Base-by-base conservation (phyloP, 2,329 filamentous ascomycete species). In the Dryadomyces sulphureus region DNA sequence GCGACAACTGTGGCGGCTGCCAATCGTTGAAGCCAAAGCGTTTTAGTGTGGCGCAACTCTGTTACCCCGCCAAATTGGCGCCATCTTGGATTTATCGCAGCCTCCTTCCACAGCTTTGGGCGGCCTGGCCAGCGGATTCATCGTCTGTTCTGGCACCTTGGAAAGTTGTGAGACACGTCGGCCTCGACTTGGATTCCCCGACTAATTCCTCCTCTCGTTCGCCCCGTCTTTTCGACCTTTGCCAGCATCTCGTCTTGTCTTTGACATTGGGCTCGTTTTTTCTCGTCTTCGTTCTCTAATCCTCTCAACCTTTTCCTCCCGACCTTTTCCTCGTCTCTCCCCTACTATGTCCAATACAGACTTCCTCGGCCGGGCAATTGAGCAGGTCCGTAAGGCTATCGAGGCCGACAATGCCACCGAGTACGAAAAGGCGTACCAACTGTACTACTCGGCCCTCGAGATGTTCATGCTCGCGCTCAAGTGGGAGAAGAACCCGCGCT, bases 391-490 rank as follows among this genome's bases (percentile, higher is more conserved):
- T 67, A 93, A 94, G 66, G 92, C 92, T 55, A 96, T 98, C 69
- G 89, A 94, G 62, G 81, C 84, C 57, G 92, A 98, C 69, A 94
- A 90, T 54, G 84, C 85, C 40, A 89, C 87, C 61, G 87, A 96
- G 62, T 98, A 98, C 67, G 88, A 95, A 58, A 90, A 93, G 65
- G 92, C 92, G 47, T 96, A 96, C 64, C 85, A 94, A 61, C 75
- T 84, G 52, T 98, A 98, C 76, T 95, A 94, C 70, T 81, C 87
- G 55, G 82, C 90, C 44, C 84, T 98, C 56, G 90, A 98, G 67
- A 79, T 96, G 48, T 98, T 96, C 72, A 94, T 98, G 84, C 84
- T 96, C 50, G 92, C 92, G 30, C 75, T 98, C 50, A 98, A 98
- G 72, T 98, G 90, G 90, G 92, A 98, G 70, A 98, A 96, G 76